Conservation (phyloP, 192 early-diverging fungal genomes). For the Podila epicladia region DNA sequence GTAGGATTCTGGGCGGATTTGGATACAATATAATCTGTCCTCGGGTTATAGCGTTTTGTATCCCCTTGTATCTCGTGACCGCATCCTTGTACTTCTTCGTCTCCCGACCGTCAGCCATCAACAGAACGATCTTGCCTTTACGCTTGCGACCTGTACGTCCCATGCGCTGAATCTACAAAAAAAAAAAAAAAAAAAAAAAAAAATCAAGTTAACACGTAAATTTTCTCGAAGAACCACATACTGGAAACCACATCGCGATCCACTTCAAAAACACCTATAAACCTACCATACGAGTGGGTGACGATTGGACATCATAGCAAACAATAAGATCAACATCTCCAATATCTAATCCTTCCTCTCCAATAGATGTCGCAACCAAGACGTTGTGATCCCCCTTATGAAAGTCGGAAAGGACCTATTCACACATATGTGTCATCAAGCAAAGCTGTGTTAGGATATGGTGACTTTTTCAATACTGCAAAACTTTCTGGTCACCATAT, state of each 20-base stretch:
- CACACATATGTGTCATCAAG: too few species aligned
- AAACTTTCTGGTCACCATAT: too few species aligned
- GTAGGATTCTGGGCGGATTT: constrained; percentile 58
- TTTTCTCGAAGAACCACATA: too few species aligned
- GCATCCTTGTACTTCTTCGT: constrained; percentile 64
- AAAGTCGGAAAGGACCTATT: constrained; percentile 78
- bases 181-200: constrained; percentile 4
- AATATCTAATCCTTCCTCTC: constrained; percentile 97
- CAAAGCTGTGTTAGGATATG: neutral
- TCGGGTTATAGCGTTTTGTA: constrained; percentile 71
- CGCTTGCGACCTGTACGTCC: constrained; percentile 85
- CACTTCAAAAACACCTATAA: neutral
- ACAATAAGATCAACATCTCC: constrained; percentile 95
- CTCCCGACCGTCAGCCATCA: constrained; percentile 77
- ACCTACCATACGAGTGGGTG: constrained; percentile 78
- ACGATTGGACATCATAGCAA: constrained; percentile 84
- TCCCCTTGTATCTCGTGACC: constrained; percentile 65
- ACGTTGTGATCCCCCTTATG: constrained; percentile 82
- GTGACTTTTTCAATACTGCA: neutral
- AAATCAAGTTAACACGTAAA: too few species aligned
- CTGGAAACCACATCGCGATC: too few species aligned
- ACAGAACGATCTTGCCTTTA: constrained; percentile 67
- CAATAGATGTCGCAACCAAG: constrained; percentile 90
- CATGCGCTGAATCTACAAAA: constrained; percentile 68
- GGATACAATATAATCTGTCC: constrained; percentile 62